phyloP scores from a whole-genome alignment of 2,329 filamentous ascomycete species.

The Colletotrichum graminicola region DNA sequence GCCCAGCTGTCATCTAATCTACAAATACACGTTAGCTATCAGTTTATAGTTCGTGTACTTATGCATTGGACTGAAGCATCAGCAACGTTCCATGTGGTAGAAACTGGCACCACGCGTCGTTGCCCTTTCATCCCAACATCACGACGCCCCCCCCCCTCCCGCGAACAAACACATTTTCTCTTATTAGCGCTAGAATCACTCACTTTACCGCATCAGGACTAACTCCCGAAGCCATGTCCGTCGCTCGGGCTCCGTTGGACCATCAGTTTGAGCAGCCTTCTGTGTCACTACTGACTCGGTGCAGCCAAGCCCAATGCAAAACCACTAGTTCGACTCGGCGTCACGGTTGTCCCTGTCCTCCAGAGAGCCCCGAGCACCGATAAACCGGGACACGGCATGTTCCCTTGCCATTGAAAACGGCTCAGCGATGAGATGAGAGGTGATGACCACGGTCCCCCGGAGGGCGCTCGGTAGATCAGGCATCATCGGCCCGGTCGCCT shows the following conservation, averaged over 20 bases:
- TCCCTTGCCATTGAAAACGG: slow-evolving; percentile 5
- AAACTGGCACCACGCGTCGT: slow-evolving; percentile 19
- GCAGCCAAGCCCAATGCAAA: slow-evolving; percentile 26
- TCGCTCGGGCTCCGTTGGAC: slow-evolving; percentile 28
- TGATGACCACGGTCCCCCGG: slow-evolving; percentile 7
- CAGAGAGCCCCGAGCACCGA: slow-evolving; percentile 20
- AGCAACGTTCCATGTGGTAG: slow-evolving; percentile 31
- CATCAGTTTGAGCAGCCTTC: slow-evolving; percentile 2
- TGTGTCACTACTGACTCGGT: slow-evolving; percentile 29
- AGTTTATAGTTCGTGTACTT: neutral
- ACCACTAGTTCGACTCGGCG: slow-evolving; percentile 25
- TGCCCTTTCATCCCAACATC: slow-evolving; percentile 21
- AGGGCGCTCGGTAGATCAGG: neutral
- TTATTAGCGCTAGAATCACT: neutral
- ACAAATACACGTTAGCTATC: slow-evolving; percentile 8
- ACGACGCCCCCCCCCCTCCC: neutral
- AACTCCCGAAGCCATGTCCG: slow-evolving; percentile 13
- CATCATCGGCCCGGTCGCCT: slow-evolving; percentile 13
- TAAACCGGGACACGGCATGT: neutral
- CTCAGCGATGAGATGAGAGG: slow-evolving; percentile 14
- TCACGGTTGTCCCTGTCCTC: slow-evolving; percentile 21
- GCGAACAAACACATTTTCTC: slow-evolving; percentile 12
- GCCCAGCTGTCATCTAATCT: neutral
- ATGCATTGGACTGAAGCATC: slow-evolving; percentile 14
- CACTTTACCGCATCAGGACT: slow-evolving; percentile 24